Evolutionary conservation across 2,329 filamentous ascomycete genomes (phyloP), one percentile per base, ranked within the genome.

Genomic region (Fusarium sambucinum): DNA sequence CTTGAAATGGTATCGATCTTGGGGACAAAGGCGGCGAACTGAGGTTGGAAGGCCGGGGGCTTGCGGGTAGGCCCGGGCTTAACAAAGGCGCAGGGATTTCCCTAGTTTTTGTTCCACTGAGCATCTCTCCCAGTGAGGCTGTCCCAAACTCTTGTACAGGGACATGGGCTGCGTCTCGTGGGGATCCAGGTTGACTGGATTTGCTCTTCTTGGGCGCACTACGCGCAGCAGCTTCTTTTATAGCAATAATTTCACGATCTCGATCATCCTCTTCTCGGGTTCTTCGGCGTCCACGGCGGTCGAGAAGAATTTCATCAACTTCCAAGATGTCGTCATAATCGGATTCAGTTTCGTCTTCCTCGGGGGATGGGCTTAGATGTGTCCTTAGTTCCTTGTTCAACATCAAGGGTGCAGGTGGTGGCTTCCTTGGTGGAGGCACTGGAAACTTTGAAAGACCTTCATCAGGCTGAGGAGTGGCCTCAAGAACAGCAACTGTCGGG

Each of bases 191-290:
- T 32, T 76, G 72, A 55, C 72, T 75, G 16, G 73, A 83, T 83
- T 86, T 89, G 77, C 85, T 90, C 83, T 92, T 93, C 77, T 92
- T 92, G 0, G 92, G 94, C 30, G 87, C 80, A 77, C 91, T 94
- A 60, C 90, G 86, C 29, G 86, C 84, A 74, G 93, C 90, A 14
- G 90, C 87, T 72, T 94, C 89, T 74, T 89, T 85, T 46, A 86
- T 77, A 2, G 86, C 88, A n/a, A 89, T 78, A 16, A 88, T 83
- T 75, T 95, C 92, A 47, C 94, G 88, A 55, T 93, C 87, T 55
- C 86, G 85, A 70, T 97, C 93, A 73, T 97, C 94, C 65, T 97
- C 93, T 77, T 95, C 93, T 53, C 94, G 87, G 4, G 94, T 97
- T 78, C 91, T 93, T 71, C 93, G 86, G 61, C 94, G 87, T 11